These are phyloP conservation scores for Alternaria brassicicola DNA, from an alignment of 2,329 filamentous ascomycete genomes.

Conservation along the genomic window DNA sequence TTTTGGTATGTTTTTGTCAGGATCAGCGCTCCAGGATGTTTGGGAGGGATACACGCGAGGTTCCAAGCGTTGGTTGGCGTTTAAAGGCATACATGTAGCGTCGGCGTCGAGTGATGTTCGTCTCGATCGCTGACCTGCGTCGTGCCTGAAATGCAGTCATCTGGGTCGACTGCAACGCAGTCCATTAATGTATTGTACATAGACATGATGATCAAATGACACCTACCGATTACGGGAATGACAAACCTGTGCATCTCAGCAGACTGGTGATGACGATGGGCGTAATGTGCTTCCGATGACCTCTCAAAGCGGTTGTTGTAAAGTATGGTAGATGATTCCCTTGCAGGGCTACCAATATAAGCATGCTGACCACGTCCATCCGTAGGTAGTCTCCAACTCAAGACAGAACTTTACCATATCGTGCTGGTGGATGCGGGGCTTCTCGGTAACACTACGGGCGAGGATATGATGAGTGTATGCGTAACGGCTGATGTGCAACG, in stretches of 20 bases:
- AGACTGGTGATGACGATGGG: constrained; percentile 18
- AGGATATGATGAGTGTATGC: constrained; percentile 16
- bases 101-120: constrained; percentile 12
- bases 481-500: constrained; percentile 12
- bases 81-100: constrained; percentile 6
- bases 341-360: constrained; percentile 23
- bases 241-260: neutral
- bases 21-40: constrained; percentile 22
- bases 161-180: constrained; percentile 12
- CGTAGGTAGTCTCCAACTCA: neutral
- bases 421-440: neutral
- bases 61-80: constrained; percentile 14
- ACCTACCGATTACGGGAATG: constrained; percentile 8
- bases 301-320: constrained; percentile 9
- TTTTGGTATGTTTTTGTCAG: constrained; percentile 23
- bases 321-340: constrained; percentile 19
- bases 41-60: constrained; percentile 6
- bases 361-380: constrained; percentile 8
- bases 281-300: constrained; percentile 8
- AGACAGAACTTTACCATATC: neutral
- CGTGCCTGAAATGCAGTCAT: constrained; percentile 5
- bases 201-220: constrained; percentile 18
- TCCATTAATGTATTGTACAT: constrained; percentile 43
- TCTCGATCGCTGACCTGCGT: constrained; percentile 8
- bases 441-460: neutral